Percentiles rank a stretch among this genome's conserved stretches.
These are phyloP conservation scores for Anisodus tanguticus DNA, from an alignment of 257 asterid species.

Conservation along the genomic window DNA sequence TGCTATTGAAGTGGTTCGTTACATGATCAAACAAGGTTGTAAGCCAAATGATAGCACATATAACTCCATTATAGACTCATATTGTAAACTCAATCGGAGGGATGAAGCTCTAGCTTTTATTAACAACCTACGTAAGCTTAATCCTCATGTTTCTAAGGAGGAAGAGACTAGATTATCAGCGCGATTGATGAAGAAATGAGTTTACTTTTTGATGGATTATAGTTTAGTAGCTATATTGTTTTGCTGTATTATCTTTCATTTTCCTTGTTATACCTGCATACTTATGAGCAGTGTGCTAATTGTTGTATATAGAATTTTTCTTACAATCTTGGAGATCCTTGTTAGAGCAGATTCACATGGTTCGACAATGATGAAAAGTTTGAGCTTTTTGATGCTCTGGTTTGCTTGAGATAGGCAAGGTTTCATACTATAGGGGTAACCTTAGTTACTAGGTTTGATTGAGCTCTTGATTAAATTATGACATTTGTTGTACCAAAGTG, in stretches of 20 bases:
- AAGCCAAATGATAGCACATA: conserved; percentile 84
- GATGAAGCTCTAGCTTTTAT: conserved; percentile 81
- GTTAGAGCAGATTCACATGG: neutral
- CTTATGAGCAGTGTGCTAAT: neutral
- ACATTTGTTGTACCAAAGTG: conserved; percentile 12
- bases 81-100: conserved; percentile 61
- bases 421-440: neutral
- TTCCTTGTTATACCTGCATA: neutral
- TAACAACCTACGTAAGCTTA: conserved; percentile 57
- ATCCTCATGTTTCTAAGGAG: conserved; percentile 73
- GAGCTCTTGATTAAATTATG: neutral
- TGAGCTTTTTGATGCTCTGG: neutral
- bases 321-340: neutral
- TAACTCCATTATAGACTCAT: conserved; percentile 78
- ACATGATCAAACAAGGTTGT: conserved; percentile 85
- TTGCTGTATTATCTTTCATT: neutral
- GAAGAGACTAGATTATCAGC: conserved; percentile 65
- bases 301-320: neutral
- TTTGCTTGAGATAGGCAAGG: neutral
- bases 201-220: neutral
- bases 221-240: neutral
- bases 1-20: conserved; percentile 75
- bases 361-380: neutral
- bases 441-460: neutral
- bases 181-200: conserved; percentile 55